Evolutionary conservation across 257 asterid species (phyloP), one percentile per base, ranked within the genome.

Genomic region (Capsicum chinense): DNA sequence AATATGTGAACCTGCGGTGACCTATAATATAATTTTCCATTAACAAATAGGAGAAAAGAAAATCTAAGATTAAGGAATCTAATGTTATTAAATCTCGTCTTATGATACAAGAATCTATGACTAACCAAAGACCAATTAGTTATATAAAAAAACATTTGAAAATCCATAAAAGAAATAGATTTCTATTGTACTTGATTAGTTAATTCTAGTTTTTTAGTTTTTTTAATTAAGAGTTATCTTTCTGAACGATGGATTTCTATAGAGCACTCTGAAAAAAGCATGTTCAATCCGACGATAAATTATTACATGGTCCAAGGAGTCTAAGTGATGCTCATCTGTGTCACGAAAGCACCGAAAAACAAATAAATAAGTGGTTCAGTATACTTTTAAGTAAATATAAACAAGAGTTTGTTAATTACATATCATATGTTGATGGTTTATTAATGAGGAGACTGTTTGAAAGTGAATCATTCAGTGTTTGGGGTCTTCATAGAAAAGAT

Each of bases 21-120:
- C 80, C 58, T 5, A 74, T 74, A 21, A 21, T 50, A 26, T 26
- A 26, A 26, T 26, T 21, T 56, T 73, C 47, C 12, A 74, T 21
- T 74, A 74, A 50, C 21, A 12, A 2, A 21, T 21, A 6, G 47
- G 39, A 12, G 3, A 12, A 5, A 17, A 50, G 33, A 52, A 6
- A 6, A 5, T 19, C 4, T 17, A 44, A 47, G 78, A 39, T 67
- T 11, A 67, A 35, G 2, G 21, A 69, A 16, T 39, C 7, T 39
- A 39, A 69, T 21, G 12, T 74, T 74, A 50, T 50, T 50, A 74
- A 21, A 19, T 74, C 81, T 48, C 21, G 47, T 74, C 3, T 50
- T 21, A 50, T 74, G 21, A 74, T 12, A 13, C 17, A 74, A 74
- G 62, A 74, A 21, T 74, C 47, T 74, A 50, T 50, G 80, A 73